Conservation (phyloP, 164 flowering plant genomes). For the Dillenia turbinata region DNA sequence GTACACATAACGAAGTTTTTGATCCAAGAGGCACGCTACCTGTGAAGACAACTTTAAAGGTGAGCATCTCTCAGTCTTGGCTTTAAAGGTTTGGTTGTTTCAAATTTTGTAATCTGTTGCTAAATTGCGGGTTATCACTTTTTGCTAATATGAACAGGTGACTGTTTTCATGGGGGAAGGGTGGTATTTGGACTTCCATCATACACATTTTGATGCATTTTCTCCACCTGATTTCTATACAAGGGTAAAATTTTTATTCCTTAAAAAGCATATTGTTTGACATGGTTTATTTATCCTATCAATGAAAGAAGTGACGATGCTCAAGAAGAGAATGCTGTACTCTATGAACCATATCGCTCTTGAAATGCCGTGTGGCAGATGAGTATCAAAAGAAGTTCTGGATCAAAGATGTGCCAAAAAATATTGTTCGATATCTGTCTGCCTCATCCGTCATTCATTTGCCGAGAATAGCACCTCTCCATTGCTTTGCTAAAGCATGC, state of each 20-base stretch:
- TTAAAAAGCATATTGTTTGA: no score
- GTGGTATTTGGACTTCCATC: conserved; percentile 54
- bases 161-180: conserved; percentile 76
- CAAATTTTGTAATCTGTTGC: not conserved
- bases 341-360: no score
- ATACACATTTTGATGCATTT: conserved; percentile 56
- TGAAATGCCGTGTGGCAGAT: no score
- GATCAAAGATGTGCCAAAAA: no score
- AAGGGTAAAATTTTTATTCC: conserved; percentile 28
- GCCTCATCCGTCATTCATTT: no score
- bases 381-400: no score
- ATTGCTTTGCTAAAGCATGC: no score
- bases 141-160: conserved; percentile 28
- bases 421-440: no score
- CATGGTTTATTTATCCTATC: no score
- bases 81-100: not conserved
- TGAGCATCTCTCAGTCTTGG: conserved; percentile 11
- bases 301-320: no score
- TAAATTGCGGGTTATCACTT: not conserved
- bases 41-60: conserved; percentile 53
- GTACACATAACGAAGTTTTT: conserved; percentile 37
- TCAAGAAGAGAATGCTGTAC: no score
- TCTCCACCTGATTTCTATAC: conserved; percentile 76
- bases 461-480: no score
- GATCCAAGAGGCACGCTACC: conserved; percentile 39